Evolutionary conservation across 176 grass and related monocot species (phyloP).

Genomic region (Oryza coarctata): DNA sequence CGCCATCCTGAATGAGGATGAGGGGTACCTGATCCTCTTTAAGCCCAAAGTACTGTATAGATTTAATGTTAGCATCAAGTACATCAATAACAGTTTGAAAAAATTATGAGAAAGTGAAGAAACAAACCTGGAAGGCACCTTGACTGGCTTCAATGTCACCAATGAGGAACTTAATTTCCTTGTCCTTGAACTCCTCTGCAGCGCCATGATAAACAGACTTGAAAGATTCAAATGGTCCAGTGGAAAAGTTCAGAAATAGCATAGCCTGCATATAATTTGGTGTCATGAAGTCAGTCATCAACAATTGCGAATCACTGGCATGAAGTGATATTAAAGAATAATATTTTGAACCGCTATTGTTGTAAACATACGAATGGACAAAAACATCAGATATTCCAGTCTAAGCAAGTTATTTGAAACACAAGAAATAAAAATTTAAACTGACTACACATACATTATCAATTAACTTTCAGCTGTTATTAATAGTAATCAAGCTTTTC

Average conservation of each 20-base stretch:
- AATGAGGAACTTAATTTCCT: constrained; percentile 86
- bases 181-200: constrained; percentile 65
- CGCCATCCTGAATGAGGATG: constrained; percentile 66
- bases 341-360: neutral
- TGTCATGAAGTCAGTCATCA: constrained; percentile 15
- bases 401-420: too few species aligned
- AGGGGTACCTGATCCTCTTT: constrained; percentile 78
- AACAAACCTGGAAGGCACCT: constrained; percentile 81
- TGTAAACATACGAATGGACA: too few species aligned
- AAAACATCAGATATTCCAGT: too few species aligned
- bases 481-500: neutral
- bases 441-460: neutral
- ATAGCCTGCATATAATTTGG: constrained; percentile 54
- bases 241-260: constrained; percentile 83
- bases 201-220: constrained; percentile 56
- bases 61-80: constrained; percentile 7
- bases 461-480: neutral
- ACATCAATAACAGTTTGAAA: neutral
- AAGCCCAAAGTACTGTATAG: constrained; percentile 73
- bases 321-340: neutral
- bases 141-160: constrained; percentile 81
- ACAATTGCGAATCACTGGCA: neutral
- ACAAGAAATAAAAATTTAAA: neutral
- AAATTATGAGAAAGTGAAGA: neutral
- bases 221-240: constrained; percentile 65